These are phyloP conservation scores for Trichosanthes cucumerina DNA, from an alignment of 306 rosid genomes.

Conservation along the genomic window DNA sequence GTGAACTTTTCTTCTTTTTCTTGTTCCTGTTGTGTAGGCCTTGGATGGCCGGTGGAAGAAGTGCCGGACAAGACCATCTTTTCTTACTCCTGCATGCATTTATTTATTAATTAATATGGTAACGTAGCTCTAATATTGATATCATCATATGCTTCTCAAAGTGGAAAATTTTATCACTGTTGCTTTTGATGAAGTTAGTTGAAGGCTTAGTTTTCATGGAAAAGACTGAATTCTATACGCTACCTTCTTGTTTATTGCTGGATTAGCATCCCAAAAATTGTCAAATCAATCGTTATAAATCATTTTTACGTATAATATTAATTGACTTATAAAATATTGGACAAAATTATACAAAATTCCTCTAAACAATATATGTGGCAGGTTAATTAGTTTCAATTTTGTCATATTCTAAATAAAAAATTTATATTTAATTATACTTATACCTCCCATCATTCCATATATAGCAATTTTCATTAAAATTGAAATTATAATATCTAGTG, in stretches of 20 bases:
- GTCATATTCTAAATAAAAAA: too few relatives aligned
- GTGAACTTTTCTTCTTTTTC: conserved; percentile 2
- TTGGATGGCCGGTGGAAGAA: conserved; percentile 11
- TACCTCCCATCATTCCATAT: not conserved
- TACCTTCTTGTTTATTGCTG: not conserved
- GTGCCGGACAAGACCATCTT: conserved; percentile 4
- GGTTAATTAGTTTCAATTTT: not conserved
- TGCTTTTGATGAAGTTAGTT: not conserved
- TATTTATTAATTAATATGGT: not conserved
- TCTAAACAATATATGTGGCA: not conserved
- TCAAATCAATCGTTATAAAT: not conserved
- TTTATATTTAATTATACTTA: too few relatives aligned
- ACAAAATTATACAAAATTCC: too few relatives aligned
- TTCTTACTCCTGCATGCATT: conserved; percentile 3
- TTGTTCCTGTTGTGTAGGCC: conserved; percentile 10
- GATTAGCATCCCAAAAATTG: not conserved
- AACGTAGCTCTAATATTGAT: not conserved
- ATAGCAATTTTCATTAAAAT: too few relatives aligned
- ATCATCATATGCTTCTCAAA: not conserved
- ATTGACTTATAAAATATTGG: not conserved
- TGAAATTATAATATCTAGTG: too few relatives aligned
- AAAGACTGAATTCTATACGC: not conserved
- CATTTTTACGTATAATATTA: not conserved
- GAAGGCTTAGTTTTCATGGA: not conserved
- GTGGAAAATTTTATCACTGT: too few relatives aligned